Evolutionary conservation across 108 stramenopile species (phyloP), one percentile per base, ranked within the genome.

Genomic region (Pseudonitzschia pungens): DNA sequence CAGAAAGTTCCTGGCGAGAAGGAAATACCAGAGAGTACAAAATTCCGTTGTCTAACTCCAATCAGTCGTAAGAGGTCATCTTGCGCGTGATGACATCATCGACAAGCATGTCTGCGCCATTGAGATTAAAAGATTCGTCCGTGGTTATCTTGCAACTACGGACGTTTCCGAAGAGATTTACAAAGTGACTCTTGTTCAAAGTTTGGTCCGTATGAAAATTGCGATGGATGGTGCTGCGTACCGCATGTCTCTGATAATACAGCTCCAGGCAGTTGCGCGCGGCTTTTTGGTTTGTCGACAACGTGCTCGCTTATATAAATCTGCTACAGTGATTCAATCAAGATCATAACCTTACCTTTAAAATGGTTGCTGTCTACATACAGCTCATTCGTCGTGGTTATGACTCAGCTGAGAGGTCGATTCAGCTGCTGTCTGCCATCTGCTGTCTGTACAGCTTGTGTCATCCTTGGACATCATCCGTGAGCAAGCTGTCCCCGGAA

Each of bases 21-120:
- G 81, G 44, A 63, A 78, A n/a, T 75, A 79, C 44, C 76, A 74
- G 36, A 52, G 59, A 18, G 45, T 21, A 10, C 31, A 71, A 43
- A 66, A 81, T 53, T 85, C 86, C 12, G 82, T 80, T 22, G 80
- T 74, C 44, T 79, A 77, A 33, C 84, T 93, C 28, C 93, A 94
- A 77, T 75, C 84, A 12, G 69, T 74, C 11, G 81, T 76, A 44
- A 86, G 93, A 28, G 93, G 89, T 5, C 74, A 84, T 71, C 69
- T 76, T 28, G 78, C 73, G 4, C 83, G 93, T 32, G 83, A 88
- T 54, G 77, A 77, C 18, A 53, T 94, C 18, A 77, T 86, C 51
- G 81, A 81, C 63, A 76, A 89, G 31, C 85, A 94, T 68, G 81
- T 82, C 43, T 87, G 89, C 60, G 93, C 93, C 5, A 92, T 86